Conservation (phyloP, 2,329 filamentous ascomycete genomes). For the Bipolaris bicolor region DNA sequence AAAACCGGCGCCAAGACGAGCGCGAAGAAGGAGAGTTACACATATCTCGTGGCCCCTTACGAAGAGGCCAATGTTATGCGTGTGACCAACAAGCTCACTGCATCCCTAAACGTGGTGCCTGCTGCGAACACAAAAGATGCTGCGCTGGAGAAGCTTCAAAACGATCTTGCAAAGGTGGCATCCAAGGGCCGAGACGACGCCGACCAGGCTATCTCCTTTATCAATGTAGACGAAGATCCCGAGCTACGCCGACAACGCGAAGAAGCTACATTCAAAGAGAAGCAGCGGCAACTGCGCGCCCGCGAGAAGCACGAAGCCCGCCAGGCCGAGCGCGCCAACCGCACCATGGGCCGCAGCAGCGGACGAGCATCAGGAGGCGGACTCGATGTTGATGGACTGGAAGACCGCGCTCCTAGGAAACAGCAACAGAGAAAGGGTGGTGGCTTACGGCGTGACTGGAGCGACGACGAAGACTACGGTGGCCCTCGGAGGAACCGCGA, state of each 20-base stretch:
- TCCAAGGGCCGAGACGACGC: constrained; percentile 54
- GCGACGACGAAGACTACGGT: constrained; percentile 80
- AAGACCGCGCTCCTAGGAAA: constrained; percentile 56
- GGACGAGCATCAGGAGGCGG: constrained; percentile 65
- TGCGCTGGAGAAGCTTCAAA: constrained; percentile 71
- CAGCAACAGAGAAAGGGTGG: constrained; percentile 44
- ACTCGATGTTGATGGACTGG: constrained; percentile 62
- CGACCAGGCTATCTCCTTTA: constrained; percentile 66
- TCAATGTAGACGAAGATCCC: constrained; percentile 74
- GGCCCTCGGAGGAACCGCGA: constrained; percentile 64
- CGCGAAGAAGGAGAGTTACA: constrained; percentile 70
- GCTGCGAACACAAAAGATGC: constrained; percentile 73
- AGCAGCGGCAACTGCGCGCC: constrained; percentile 65
- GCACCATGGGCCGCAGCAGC: constrained; percentile 57
- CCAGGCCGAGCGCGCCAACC: constrained; percentile 63
- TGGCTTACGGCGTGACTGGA: constrained; percentile 56
- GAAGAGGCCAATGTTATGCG: constrained; percentile 71
- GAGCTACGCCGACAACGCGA: constrained; percentile 76
- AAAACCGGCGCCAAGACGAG: constrained; percentile 22
- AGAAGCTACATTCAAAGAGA: constrained; percentile 76
- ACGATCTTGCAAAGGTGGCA: constrained; percentile 69
- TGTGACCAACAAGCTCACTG: constrained; percentile 76
- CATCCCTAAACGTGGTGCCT: constrained; percentile 72
- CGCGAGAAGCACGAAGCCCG: constrained; percentile 71
- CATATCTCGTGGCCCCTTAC: constrained; percentile 76